These are phyloP conservation scores for Jackrogersella multiformis DNA, from an alignment of 495 filamentous ascomycete genomes.

Conservation along the genomic window DNA sequence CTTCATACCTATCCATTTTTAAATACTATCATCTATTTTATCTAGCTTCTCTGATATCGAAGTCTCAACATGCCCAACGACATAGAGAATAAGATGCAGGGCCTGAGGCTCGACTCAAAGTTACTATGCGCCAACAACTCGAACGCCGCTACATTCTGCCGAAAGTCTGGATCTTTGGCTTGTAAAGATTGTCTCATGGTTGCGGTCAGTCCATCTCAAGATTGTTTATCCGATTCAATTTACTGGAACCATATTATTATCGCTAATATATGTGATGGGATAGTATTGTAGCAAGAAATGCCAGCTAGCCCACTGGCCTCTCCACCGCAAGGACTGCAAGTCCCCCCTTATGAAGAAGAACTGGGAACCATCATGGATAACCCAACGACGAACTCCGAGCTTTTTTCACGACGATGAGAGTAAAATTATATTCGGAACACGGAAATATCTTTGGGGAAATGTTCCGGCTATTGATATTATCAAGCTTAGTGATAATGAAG, in stretches of 20 bases:
- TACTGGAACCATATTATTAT: too few relatives aligned
- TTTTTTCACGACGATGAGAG: too few relatives aligned
- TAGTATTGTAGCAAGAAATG: constrained; percentile 54
- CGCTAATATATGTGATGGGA: not conserved
- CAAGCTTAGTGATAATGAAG: constrained; percentile 53
- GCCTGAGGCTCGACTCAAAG: not conserved
- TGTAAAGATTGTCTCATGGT: constrained; percentile 16
- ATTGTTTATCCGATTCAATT: not conserved
- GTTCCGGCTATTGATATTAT: constrained; percentile 57
- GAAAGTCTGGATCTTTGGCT: not conserved
- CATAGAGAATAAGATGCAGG: not conserved
- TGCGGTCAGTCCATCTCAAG: not conserved
- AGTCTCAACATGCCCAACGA: too few relatives aligned
- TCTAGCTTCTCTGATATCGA: too few relatives aligned
- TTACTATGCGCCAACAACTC: not conserved
- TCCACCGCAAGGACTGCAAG: constrained; percentile 52
- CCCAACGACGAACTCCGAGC: not conserved
- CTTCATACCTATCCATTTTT: too few relatives aligned
- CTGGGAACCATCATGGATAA: constrained; percentile 45
- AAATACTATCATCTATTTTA: too few relatives aligned
- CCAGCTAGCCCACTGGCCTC: constrained; percentile 46
- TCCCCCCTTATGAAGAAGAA: constrained; percentile 40
- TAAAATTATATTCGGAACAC: too few relatives aligned
- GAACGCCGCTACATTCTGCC: not conserved
- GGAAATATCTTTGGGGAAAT: constrained; percentile 54